Conservation (phyloP, 257 asterid genomes). For the Cinchona pubescens region DNA sequence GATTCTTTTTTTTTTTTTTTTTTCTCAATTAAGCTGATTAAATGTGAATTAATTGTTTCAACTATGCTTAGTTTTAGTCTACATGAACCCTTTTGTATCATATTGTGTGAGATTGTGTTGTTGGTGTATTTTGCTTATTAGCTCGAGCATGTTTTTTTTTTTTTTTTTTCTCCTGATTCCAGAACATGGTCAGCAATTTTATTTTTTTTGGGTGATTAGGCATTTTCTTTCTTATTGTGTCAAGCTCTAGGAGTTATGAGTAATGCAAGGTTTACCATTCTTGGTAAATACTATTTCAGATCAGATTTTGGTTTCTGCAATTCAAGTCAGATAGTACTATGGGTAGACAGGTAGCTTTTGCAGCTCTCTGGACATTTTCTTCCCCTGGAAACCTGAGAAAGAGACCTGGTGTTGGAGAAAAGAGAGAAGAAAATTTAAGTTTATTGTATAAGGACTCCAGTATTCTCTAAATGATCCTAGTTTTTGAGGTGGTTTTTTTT, state of each 20-base stretch:
- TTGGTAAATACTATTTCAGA: background rate
- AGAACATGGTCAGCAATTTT: background rate
- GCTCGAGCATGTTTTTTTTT: background rate
- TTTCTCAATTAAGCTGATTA: background rate
- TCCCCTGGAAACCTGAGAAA: background rate
- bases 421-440: background rate
- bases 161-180: background rate
- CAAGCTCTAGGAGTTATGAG: background rate
- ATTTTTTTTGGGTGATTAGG: background rate
- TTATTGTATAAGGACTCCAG: background rate
- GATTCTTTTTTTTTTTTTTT: slow-evolving; percentile 4
- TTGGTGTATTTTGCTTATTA: background rate
- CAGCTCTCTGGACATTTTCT: background rate
- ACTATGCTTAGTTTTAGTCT: background rate
- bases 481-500: too few species aligned
- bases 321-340: too few species aligned
- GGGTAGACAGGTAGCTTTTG: background rate
- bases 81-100: slow-evolving; percentile 1
- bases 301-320: background rate
- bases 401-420: background rate
- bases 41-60: background rate
- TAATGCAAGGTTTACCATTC: background rate
- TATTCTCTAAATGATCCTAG: background rate
- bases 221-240: background rate
- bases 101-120: background rate